Base-by-base conservation (phyloP, 2,329 filamentous ascomycete species). In the Sporothrix euskadiensis region DNA sequence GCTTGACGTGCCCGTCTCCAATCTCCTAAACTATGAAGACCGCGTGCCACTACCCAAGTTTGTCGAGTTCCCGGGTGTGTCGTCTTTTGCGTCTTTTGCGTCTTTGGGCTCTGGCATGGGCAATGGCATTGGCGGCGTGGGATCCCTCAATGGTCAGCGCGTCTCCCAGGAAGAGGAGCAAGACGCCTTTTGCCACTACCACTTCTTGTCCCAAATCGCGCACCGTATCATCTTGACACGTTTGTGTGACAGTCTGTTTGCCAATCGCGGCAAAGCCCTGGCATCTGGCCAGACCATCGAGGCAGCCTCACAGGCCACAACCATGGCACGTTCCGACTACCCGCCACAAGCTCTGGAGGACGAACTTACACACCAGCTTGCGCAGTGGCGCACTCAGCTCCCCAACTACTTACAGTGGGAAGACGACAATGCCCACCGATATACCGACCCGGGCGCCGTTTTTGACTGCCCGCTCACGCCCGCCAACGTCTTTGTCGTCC, bases 161-260 rank as follows among this genome's bases (percentile, higher is more conserved):
- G 30, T 47, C 5, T 16, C 59, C 5, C 56, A 71, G 0, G 74
- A 75, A 22, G 71, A 65, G 32, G 74, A 76, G 22, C 71, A 76
- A 56, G 85, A 87, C 74, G 83, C 85, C 0, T 85, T 86, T 75
- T 88, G 87, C 78, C 86, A 88, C 77, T 88, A 87, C 73, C 86
- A 88, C 75, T 88, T 88, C 75, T 83, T 88, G 6, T 86, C 86
- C 35, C 86, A 88, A 76, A 85, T 87, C 49, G 86, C 86, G 7
- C 85, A 88, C 77, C 83, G 86, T 63, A 87, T 87, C 73, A 85
- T 88, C 71, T 81, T 88, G 9, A 88, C 85, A 1, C 83, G 86
- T 7, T 83, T 87, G 39, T 83, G 85, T 71, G 83, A 87, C 75
- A 86, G 85, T 77, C 59, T 77, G 70, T 74, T 77, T 44, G 35